Conservation (phyloP, 306 rosid species). For the Oxytropis ochrocephala region DNA sequence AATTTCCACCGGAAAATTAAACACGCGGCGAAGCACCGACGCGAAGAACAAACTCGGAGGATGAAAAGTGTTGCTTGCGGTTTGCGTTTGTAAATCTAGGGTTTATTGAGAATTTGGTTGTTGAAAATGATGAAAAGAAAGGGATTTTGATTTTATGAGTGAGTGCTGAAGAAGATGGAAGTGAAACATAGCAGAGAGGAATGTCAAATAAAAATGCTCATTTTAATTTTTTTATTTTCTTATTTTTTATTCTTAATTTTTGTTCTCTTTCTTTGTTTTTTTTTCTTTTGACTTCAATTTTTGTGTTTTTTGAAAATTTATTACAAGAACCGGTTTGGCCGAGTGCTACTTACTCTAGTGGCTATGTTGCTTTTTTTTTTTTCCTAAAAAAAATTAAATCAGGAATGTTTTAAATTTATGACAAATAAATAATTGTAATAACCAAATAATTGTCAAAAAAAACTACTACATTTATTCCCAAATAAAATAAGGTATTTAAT, state of each 20-base stretch:
- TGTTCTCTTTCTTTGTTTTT: not conserved
- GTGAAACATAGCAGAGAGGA: not conserved
- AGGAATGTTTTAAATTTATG: no score
- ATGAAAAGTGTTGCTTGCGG: not conserved
- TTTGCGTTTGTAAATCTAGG: constrained; percentile 24
- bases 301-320: not conserved
- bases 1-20: not conserved
- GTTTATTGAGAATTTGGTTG: constrained; percentile 21
- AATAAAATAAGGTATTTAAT: no score
- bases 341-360: no score
- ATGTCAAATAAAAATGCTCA: not conserved
- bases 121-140: not conserved
- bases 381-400: no score
- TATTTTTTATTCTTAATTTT: not conserved
- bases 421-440: no score
- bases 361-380: no score
- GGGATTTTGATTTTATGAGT: constrained; percentile 18
- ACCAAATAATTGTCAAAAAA: no score
- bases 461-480: no score
- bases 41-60: constrained; percentile 8
- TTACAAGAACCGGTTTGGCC: not conserved
- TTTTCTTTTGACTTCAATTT: not conserved
- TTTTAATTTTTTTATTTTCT: not conserved
- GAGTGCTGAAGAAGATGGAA: constrained; percentile 6
- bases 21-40: constrained; percentile 1